A percentile compares a stretch with the other conserved stretches of the same genome.
Evolutionary conservation across 129 eudicot genomes (phyloP).

Genomic region (Lactuca sativa): DNA sequence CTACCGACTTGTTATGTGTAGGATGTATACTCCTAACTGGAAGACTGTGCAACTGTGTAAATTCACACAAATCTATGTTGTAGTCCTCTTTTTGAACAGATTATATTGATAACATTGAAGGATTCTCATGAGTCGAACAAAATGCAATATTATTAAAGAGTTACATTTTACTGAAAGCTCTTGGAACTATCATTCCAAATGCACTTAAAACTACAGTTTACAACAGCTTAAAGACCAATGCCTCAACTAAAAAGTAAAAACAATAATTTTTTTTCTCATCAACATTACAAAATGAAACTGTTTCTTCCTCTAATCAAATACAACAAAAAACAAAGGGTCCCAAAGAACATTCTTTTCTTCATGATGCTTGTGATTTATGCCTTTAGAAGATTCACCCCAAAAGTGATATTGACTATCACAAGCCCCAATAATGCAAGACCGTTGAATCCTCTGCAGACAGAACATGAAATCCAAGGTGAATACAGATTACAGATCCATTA

Average conservation of each 20-base stretch:
- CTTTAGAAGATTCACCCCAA: slow-evolving; percentile 49
- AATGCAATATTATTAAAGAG: background rate
- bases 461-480: background rate
- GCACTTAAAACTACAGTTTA: background rate
- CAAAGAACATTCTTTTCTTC: slow-evolving; percentile 9
- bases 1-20: no score
- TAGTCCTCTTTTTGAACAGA: no score
- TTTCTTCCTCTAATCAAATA: background rate
- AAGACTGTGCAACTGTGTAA: no score
- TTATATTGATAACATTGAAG: background rate
- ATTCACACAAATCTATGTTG: no score
- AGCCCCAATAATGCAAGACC: slow-evolving; percentile 50
- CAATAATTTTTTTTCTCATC: background rate
- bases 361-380: slow-evolving; percentile 29
- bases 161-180: background rate
- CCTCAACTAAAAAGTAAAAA: no score
- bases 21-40: no score
- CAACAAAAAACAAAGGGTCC: background rate
- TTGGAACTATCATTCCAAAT: slow-evolving; percentile 23
- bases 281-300: slow-evolving; percentile 4
- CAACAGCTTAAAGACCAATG: background rate
- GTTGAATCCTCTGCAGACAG: slow-evolving; percentile 51
- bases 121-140: background rate
- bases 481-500: background rate
- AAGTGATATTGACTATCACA: slow-evolving; percentile 45